These are phyloP conservation scores for Fusarium sterilihyphosum DNA, from an alignment of 2,329 filamentous ascomycete genomes.

Conservation along the genomic window DNA sequence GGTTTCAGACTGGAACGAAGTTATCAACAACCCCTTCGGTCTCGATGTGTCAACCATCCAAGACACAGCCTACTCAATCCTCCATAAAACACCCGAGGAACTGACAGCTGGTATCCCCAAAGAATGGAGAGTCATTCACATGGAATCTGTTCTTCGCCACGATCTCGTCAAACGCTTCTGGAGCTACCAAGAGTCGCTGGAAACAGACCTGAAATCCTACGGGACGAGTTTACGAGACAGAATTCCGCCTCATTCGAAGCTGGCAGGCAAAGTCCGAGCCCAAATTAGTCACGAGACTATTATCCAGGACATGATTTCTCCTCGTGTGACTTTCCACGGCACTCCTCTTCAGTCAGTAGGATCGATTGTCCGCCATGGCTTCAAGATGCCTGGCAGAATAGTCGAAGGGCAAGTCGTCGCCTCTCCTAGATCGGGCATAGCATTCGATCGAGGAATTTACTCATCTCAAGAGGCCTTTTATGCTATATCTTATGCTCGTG, in stretches of 20 bases:
- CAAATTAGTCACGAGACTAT: constrained; percentile 42
- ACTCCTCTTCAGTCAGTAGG: constrained; percentile 49
- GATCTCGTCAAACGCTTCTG: constrained; percentile 47
- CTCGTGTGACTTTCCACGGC: constrained; percentile 54
- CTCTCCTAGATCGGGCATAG: constrained; percentile 45
- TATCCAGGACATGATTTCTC: constrained; percentile 49
- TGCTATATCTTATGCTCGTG: constrained; percentile 49
- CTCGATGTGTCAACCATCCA: constrained; percentile 31
- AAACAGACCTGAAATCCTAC: constrained; percentile 26
- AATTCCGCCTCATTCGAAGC: constrained; percentile 26
- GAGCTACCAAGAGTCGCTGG: constrained; percentile 41
- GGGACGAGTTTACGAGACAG: constrained; percentile 7
- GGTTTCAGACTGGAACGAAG: constrained; percentile 18
- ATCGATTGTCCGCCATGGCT: constrained; percentile 57
- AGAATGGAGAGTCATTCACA: constrained; percentile 48
- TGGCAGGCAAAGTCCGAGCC: background rate
- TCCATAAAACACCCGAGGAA: constrained; percentile 9
- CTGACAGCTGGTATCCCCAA: constrained; percentile 6
- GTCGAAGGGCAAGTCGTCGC: constrained; percentile 14
- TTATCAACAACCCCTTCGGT: constrained; percentile 27
- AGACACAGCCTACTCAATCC: constrained; percentile 28
- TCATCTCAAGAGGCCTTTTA: constrained; percentile 54
- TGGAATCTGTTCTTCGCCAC: constrained; percentile 51
- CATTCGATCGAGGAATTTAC: constrained; percentile 56
- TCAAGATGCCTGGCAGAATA: constrained; percentile 50